Conservation (phyloP, 2,329 filamentous ascomycete genomes). For the Basipetospora sp. region DNA sequence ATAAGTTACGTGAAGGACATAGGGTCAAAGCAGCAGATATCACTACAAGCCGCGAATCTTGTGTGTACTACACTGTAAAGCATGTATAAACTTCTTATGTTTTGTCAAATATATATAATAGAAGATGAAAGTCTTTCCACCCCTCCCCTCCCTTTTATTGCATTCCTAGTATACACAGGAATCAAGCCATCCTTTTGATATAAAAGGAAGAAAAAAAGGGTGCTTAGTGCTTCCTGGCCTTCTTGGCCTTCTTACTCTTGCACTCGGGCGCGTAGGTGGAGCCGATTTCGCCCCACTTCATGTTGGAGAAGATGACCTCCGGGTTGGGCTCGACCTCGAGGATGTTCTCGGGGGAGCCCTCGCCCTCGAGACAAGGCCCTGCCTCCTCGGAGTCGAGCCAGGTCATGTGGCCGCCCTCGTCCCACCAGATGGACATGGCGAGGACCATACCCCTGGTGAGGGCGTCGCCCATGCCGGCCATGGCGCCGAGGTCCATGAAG, state of each 20-base stretch:
- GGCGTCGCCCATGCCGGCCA: slow-evolving; percentile 29
- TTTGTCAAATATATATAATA: too few species aligned
- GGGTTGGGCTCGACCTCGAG: slow-evolving; percentile 30
- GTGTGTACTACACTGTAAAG: too few species aligned
- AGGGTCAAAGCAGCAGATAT: too few species aligned
- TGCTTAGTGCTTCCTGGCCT: not conserved
- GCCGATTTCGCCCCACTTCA: slow-evolving; percentile 46
- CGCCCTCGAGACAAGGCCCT: slow-evolving; percentile 38
- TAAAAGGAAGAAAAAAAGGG: too few species aligned
- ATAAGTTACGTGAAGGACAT: too few species aligned
- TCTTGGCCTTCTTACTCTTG: slow-evolving; percentile 1
- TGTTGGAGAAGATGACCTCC: slow-evolving; percentile 38
- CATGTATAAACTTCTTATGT: too few species aligned
- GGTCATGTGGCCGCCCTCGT: slow-evolving; percentile 33
- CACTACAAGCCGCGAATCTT: too few species aligned
- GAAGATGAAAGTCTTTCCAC: too few species aligned
- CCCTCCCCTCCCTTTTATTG: too few species aligned
- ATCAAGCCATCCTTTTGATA: too few species aligned
- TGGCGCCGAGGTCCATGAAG: slow-evolving; percentile 25
- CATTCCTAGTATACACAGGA: too few species aligned
- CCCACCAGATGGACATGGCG: slow-evolving; percentile 40
- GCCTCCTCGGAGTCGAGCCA: slow-evolving; percentile 34
- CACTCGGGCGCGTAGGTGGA: slow-evolving; percentile 27
- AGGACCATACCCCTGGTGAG: slow-evolving; percentile 34
- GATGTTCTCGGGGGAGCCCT: slow-evolving; percentile 36